Conservation (phyloP, 129 eudicot genomes). For the Calendula officinalis region DNA sequence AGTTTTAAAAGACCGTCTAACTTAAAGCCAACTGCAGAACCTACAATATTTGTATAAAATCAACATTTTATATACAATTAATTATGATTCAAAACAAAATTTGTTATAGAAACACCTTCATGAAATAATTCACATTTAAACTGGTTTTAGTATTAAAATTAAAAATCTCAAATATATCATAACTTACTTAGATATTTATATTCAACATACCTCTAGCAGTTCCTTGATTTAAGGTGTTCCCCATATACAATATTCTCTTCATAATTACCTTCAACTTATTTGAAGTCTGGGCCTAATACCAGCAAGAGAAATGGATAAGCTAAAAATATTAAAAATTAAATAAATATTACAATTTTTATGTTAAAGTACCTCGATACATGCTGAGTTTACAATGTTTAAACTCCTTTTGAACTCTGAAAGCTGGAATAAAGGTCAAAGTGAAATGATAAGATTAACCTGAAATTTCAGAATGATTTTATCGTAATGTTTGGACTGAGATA, state of each 20-base stretch:
- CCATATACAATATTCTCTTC: constrained; percentile 75
- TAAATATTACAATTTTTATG: constrained; percentile 15
- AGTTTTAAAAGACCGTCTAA: constrained; percentile 94
- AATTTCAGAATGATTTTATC: too few species aligned
- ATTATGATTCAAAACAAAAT: too few species aligned
- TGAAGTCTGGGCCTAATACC: constrained; percentile 67
- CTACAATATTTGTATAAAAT: constrained; percentile 47
- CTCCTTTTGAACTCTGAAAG: constrained; percentile 83
- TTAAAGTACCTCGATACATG: constrained; percentile 79
- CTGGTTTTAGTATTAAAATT: too few species aligned
- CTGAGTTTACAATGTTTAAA: constrained; percentile 72
- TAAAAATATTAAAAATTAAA: background rate
- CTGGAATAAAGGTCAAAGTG: constrained; percentile 43
- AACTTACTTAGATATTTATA: too few species aligned
- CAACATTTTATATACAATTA: background rate
- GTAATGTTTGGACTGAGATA: too few species aligned
- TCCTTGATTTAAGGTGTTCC: constrained; percentile 86
- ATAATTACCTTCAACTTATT: constrained; percentile 80
- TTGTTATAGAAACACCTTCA: too few species aligned
- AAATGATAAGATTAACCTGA: background rate
- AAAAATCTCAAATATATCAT: too few species aligned
- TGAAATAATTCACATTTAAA: too few species aligned
- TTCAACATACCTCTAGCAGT: constrained; percentile 93
- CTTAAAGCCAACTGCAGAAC: constrained; percentile 90
- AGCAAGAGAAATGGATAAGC: constrained; percentile 13